Base-by-base conservation (phyloP, 768 basidiomycete genomes). In the Russula sp. region DNA sequence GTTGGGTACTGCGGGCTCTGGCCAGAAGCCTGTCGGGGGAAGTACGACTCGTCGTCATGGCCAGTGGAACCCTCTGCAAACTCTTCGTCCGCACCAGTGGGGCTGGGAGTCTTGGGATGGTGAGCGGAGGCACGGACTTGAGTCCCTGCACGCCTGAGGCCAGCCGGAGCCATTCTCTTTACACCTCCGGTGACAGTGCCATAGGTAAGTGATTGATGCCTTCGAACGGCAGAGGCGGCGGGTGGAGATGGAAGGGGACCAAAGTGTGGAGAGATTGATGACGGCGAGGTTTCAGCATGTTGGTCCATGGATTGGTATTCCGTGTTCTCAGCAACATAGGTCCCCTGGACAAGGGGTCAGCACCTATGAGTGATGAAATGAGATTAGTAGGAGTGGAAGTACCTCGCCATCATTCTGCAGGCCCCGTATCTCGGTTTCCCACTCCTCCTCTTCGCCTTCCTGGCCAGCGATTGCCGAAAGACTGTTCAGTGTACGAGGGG, bases 381-480 rank as follows among this genome's bases (percentile, higher is more conserved):
- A 45, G 16, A 9, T 6, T 34, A 51, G 8, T 34, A 61, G 59
- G 16, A 53, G 47, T 37, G 11, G 27, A 70, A 76, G 67, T 65
- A 89, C 90, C 75, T 89, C 88, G 37, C 89, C 88, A 57, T 86
- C 86, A 62, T 83, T 77, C 13, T 77, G 75, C 72, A 82, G 75
- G 74, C 79, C 81, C 20, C 79, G 74, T 73, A 86, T 80, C 45
- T 84, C 84, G 48, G 80, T 77, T 72, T 90, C 88, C 91, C 91
- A 94, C 60, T 90, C 88, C 66, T 92, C 91, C 72, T 94, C 91
- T 64, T 91, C 91, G 68, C 87, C 89, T 68, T 94, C 91, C 70
- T 90, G 87, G 47, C 89, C 90, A 56, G 88, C 85, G 74, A 94
- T 93, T 59, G 88, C 88, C 40, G 88, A 83, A 57, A 94, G 83